Base-by-base conservation (phyloP, 1,139 yeast genomes). In the Lodderomyces metapsilosis region DNA sequence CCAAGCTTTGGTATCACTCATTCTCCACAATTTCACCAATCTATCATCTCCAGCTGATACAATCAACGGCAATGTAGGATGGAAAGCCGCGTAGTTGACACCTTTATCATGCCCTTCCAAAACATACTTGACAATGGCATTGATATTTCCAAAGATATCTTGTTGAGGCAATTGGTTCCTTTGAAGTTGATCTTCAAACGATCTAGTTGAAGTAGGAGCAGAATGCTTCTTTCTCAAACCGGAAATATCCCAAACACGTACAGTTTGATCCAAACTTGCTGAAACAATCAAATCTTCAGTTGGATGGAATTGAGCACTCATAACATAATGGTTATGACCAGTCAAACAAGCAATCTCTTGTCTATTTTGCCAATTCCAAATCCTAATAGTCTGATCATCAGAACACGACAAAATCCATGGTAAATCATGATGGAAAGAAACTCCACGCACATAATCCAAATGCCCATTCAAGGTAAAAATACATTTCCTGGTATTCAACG, bases 281-380 rank as follows among this genome's bases (percentile, higher is more conserved):
- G 96, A 87, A 17, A 94, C 97, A 54, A 94, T 84, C 57, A 94
- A 76, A 62, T 94, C 98, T 54, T 94, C 97, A 38, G 83, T 74
- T 34, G 97, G 98, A 61, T 94, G 99, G 77, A 94, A 94, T 66
- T 88, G 95, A 2, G 98, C 98, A 53, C 95, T 86, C 95, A 92
- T 88, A 46, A 94, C 98, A 64, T 94, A 94, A 68, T 94, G 98
- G 66, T 89, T 91, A 66, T 94, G 99, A 47, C 99, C 98, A 6
- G 98, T 92, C 56, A 94, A 73, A 57, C 97, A 88, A 18, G 98
- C 98, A 57, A 94, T 86, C 61, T 92, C 98, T 63, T 89, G 95
- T 54, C 98, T 84, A 62, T 91, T 91, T 71, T 94, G 98, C 98
- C 98, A 94, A 68, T 94, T 94, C 99, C 99, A 94, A 54, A 94